Conservation (phyloP, 2,329 filamentous ascomycete species). For the Xylariaceae sp. region DNA sequence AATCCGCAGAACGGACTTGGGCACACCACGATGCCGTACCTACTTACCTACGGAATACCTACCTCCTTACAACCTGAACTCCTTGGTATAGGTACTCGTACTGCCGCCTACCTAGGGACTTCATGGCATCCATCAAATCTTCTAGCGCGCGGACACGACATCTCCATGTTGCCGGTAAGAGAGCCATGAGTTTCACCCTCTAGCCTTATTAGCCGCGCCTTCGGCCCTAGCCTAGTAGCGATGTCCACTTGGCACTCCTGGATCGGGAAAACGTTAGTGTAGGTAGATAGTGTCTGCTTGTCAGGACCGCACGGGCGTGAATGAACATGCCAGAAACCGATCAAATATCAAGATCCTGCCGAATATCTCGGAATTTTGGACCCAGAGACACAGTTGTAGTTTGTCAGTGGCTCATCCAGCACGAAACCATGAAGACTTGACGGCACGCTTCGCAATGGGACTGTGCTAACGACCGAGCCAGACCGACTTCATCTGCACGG, state of each 20-base stretch:
- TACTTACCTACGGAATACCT: not conserved
- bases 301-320: slow-evolving; percentile 12
- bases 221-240: slow-evolving; percentile 9
- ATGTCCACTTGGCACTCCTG: slow-evolving; percentile 4
- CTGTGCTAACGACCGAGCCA: not conserved
- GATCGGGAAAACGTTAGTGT: too few relatives aligned
- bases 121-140: slow-evolving; percentile 10
- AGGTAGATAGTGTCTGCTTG: slow-evolving; percentile 1
- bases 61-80: too few relatives aligned
- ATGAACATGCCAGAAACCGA: not conserved
- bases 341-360: not conserved
- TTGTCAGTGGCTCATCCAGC: slow-evolving; percentile 5
- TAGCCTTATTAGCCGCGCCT: slow-evolving; percentile 10
- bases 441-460: not conserved
- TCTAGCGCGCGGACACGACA: slow-evolving; percentile 14
- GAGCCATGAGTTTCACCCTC: slow-evolving; percentile 15
- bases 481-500: slow-evolving; percentile 3
- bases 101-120: not conserved
- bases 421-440: slow-evolving; percentile 2
- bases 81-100: too few relatives aligned
- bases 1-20: too few relatives aligned
- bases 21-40: not conserved
- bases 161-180: slow-evolving; percentile 10
- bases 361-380: slow-evolving; percentile 11
- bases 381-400: slow-evolving; percentile 2